phyloP scores from a whole-genome alignment of 2,329 filamentous ascomycete species.

The Trichothecium sympodiale region DNA sequence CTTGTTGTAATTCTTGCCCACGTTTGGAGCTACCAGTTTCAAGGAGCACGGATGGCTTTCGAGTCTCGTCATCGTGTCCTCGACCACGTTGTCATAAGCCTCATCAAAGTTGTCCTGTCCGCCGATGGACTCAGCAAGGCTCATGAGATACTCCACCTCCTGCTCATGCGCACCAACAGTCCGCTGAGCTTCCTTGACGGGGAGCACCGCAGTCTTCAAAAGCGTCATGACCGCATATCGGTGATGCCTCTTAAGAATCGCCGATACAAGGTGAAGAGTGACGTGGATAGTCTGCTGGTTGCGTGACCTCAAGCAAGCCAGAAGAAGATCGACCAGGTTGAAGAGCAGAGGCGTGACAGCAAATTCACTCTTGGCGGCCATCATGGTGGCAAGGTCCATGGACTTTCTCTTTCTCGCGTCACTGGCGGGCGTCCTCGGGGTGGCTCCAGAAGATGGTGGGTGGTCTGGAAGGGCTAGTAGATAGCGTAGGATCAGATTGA shows the following conservation, averaged over 20 bases:
- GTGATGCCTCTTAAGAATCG: slow-evolving; percentile 79
- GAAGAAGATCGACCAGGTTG: slow-evolving; percentile 82
- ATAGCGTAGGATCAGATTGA: slow-evolving; percentile 88
- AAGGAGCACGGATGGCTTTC: slow-evolving; percentile 66
- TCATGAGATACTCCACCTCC: slow-evolving; percentile 62
- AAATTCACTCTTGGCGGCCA: slow-evolving; percentile 62
- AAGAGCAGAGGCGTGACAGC: slow-evolving; percentile 70
- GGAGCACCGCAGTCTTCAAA: slow-evolving; percentile 52
- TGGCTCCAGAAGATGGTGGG: background rate
- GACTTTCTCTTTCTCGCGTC: slow-evolving; percentile 76
- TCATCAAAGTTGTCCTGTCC: slow-evolving; percentile 61
- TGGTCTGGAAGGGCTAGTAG: slow-evolving; percentile 67
- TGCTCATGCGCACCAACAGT: slow-evolving; percentile 66
- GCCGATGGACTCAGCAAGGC: slow-evolving; percentile 56
- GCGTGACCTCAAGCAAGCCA: slow-evolving; percentile 71
- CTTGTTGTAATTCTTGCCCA: slow-evolving; percentile 44
- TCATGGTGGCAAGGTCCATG: slow-evolving; percentile 71
- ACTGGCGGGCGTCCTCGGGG: slow-evolving; percentile 39
- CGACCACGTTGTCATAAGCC: slow-evolving; percentile 59
- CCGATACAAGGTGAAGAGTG: slow-evolving; percentile 76
- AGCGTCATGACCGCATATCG: slow-evolving; percentile 72
- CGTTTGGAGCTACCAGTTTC: slow-evolving; percentile 52
- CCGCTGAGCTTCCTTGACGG: slow-evolving; percentile 42
- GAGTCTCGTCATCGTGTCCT: slow-evolving; percentile 57
- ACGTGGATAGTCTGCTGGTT: slow-evolving; percentile 86